Evolutionary conservation across 75 land plant species (phyloP), one percentile per base, ranked within the genome.

Genomic region (Cupressus sempervirens): DNA sequence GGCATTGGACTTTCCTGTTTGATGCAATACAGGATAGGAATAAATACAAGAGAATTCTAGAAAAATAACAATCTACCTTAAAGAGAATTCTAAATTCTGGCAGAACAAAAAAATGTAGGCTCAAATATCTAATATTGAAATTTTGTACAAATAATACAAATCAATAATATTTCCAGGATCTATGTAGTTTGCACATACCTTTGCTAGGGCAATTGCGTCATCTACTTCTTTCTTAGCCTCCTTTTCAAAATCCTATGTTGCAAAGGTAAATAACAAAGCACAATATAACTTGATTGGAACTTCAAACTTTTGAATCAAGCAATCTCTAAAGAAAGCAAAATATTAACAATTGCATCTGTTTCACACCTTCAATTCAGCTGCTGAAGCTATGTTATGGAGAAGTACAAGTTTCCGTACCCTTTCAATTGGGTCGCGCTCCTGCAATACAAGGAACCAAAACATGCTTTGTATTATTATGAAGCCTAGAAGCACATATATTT

Each of bases 351-450:
- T 58, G 3, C 54, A 48, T 46, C n/a, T 38, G 35, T 62, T 82
- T 48, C 43, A 74, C 79, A 97, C 99, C 99, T 97, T 97, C 73
- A 97, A 87, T 81, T 97, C 99, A 77, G 90, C 86, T 41, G 93
- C 98, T 46, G 95, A 88, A 14, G 93, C 94, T 58, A 97, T 86
- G 68, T 96, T 94, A 88, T 94, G 90, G 29, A 93, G 29, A 67
- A 96, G 77, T 36, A 97, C 81, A 83, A 97, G 81, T 48, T 97
- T 97, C 77, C 99, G 88, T 16, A 97, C 86, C 87, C 99, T 94
- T 88, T 97, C 99, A 92, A 97, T 94, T 45, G 98, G 98, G 87
- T 97, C 99, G 50, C 99, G 95, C 85, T 97, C 99, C 99, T 97
- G 91, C 30, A 88, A 34, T 41, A 23, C 54, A 85, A 29, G 45